A percentile compares a stretch with the other conserved stretches of the same genome.
These are phyloP conservation scores for Metahyphopichia silvanorum DNA, from an alignment of 805 yeast genomes.

Conservation along the genomic window DNA sequence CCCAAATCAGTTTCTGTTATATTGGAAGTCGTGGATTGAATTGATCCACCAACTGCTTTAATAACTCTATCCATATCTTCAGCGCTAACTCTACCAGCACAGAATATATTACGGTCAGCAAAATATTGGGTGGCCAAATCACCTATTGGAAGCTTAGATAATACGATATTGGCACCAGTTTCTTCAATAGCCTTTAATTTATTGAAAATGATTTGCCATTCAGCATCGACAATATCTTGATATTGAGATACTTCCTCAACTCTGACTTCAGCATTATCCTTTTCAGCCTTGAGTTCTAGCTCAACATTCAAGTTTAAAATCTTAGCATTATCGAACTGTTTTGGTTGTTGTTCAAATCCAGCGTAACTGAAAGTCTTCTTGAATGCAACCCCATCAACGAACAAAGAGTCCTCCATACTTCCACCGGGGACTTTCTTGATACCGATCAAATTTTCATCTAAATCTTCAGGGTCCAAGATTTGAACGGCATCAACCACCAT, in stretches of 20 bases:
- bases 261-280: slow-evolving; percentile 97
- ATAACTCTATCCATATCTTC: slow-evolving; percentile 93
- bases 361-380: slow-evolving; percentile 97
- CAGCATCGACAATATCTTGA: slow-evolving; percentile 98
- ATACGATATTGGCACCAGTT: slow-evolving; percentile 88
- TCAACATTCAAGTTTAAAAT: slow-evolving; percentile 86
- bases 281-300: slow-evolving; percentile 94
- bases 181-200: slow-evolving; percentile 79
- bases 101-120: slow-evolving; percentile 93
- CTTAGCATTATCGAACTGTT: slow-evolving; percentile 73
- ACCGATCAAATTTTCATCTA: slow-evolving; percentile 89
- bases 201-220: slow-evolving; percentile 89
- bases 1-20: slow-evolving; percentile 73
- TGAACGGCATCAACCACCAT: slow-evolving; percentile 97
- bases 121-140: slow-evolving; percentile 98
- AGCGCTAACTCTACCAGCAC: slow-evolving; percentile 90
- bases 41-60: slow-evolving; percentile 88
- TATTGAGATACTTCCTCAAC: slow-evolving; percentile 91
- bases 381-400: slow-evolving; percentile 93
- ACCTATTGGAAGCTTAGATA: slow-evolving; percentile 94
- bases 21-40: slow-evolving; percentile 74
- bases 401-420: slow-evolving; percentile 87
- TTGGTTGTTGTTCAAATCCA: slow-evolving; percentile 98
- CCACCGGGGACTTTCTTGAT: slow-evolving; percentile 96
- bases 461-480: slow-evolving; percentile 76